Evolutionary conservation across 2,329 filamentous ascomycete genomes (phyloP).

Genomic region (Arthrobotrys conoides): DNA sequence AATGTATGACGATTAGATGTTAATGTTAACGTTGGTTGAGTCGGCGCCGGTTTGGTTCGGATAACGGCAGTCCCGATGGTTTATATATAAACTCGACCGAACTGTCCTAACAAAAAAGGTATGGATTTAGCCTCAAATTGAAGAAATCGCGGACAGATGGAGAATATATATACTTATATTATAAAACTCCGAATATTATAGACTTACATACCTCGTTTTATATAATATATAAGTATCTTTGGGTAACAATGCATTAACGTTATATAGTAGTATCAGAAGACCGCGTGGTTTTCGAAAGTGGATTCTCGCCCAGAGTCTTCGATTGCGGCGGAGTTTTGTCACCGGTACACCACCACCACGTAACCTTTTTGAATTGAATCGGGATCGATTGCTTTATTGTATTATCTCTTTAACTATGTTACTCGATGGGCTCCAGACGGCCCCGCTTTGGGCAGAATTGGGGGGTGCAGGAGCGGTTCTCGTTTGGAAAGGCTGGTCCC

Average conservation of each 20-base stretch:
- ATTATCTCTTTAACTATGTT: not conserved
- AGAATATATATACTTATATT: no score
- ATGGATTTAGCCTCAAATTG: no score
- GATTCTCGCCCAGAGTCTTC: slow-evolving; percentile 25
- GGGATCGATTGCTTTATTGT: no score
- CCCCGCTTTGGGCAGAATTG: not conserved
- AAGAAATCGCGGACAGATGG: no score
- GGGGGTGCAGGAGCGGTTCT: not conserved
- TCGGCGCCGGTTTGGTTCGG: slow-evolving; percentile 23
- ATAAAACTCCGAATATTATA: no score
- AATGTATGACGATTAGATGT: not conserved
- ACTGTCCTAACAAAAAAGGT: not conserved
- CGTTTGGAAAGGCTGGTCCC: not conserved
- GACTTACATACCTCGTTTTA: not conserved
- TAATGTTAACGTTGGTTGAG: not conserved
- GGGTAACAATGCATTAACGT: slow-evolving; percentile 3
- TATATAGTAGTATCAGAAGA: not conserved
- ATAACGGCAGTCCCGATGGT: slow-evolving; percentile 25
- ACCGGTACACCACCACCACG: not conserved
- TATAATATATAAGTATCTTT: not conserved
- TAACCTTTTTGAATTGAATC: not conserved
- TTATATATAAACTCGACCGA: not conserved
- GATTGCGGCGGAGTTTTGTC: slow-evolving; percentile 15
- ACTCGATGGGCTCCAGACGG: not conserved
- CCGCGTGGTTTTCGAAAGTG: not conserved